Evolutionary conservation across 805 yeast species (phyloP).

Genomic region (Schizosaccharomyces japonicus): DNA sequence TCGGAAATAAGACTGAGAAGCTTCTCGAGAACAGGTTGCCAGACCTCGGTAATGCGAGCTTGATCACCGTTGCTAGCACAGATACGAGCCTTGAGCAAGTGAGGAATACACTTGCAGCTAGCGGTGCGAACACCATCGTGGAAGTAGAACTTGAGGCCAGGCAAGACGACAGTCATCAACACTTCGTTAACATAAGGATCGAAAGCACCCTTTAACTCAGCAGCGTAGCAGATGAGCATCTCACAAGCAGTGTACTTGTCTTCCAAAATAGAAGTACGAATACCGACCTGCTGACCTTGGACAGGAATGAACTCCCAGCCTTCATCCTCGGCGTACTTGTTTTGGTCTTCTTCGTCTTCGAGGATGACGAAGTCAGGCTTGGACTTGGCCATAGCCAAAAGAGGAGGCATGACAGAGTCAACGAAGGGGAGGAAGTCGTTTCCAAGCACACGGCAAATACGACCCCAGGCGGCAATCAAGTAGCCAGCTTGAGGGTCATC

Average conservation of each 20-base stretch:
- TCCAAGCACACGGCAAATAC: constrained; percentile 70
- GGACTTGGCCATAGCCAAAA: constrained; percentile 63
- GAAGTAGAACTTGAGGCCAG: constrained; percentile 71
- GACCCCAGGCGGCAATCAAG: constrained; percentile 87
- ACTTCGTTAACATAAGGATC: constrained; percentile 63
- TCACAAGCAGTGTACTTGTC: constrained; percentile 88
- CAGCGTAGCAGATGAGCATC: constrained; percentile 59
- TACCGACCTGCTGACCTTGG: constrained; percentile 80
- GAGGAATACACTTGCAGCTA: constrained; percentile 68
- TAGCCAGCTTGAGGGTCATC: constrained; percentile 79
- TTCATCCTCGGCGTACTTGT: constrained; percentile 56
- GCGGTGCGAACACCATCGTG: constrained; percentile 86
- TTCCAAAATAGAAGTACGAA: constrained; percentile 81
- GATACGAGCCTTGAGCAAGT: constrained; percentile 31
- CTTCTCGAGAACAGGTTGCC: constrained; percentile 47
- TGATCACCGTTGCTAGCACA: constrained; percentile 26
- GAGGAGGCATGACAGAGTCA: constrained; percentile 71
- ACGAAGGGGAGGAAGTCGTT: constrained; percentile 64
- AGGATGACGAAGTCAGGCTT: constrained; percentile 70
- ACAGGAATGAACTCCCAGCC: constrained; percentile 89
- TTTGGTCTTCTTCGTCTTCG: constrained; percentile 70
- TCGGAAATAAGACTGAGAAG: constrained; percentile 40
- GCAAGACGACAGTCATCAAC: constrained; percentile 54
- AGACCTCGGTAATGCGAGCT: constrained; percentile 27
- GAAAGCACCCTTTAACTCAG: constrained; percentile 58